Base-by-base conservation (phyloP, 805 yeast species). In the Scheffersomyces ergatensis region DNA sequence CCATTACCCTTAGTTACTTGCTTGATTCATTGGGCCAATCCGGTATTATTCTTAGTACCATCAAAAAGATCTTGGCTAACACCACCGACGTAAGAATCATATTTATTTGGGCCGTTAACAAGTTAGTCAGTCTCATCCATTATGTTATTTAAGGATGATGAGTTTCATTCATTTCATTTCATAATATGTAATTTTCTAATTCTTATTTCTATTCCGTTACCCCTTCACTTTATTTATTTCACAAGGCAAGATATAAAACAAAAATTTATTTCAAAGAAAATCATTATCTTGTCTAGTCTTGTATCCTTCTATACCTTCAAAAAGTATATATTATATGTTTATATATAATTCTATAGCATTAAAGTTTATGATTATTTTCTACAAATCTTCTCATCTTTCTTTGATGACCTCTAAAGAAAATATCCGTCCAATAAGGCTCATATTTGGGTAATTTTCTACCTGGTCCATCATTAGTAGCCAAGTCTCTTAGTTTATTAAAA, bases 381-480 rank as follows among this genome's bases (percentile, higher is more conserved):
- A 44, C 38, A 41, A 45, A 52, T 33, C 44, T 39, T 14, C 46
- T 44, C 41, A 50, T 44, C 33, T 53, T 48, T 31, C 53, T 46
- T 25, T 46, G 43, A 37, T 49, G 50, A 9, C 59, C 61, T 23
- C 50, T 42, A 33, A 31, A 45, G 40, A 54, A 54, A 23, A 42
- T 32, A 15, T 51, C 54, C 27, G 36, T 47, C 58, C 60, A 55
- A 13, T 38, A 16, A 25, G 50, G 49, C 25, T 57, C 51, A 37
- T 47, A 57, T 18, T 25, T 36, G 3, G 60, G 62, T 26, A 57
- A 39, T 36, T 47, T 44, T 24, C 58, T 43, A 4, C 62, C 62
- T 15, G 54, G 53, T 1, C 58, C 58, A 19, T 50, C 50, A 34
- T 48, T 40, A 9, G 55, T 54, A 13, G 60, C 58, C 14, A 51